Conservation (phyloP, 2,329 filamentous ascomycete genomes). For the Didymella segeticola region DNA sequence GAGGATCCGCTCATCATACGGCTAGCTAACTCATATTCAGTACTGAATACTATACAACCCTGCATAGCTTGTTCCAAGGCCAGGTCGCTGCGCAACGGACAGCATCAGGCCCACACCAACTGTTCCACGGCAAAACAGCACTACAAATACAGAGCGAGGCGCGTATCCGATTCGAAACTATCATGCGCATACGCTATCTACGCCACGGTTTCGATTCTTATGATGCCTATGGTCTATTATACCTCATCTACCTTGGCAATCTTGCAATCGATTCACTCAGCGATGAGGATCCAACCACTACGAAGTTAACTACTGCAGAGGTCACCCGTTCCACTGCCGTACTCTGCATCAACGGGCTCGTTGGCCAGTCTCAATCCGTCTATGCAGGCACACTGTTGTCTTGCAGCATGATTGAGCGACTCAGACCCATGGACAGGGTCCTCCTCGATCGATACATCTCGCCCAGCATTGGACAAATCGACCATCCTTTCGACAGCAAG, state of each 20-base stretch:
- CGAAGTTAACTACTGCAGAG: background rate
- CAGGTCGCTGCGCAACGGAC: background rate
- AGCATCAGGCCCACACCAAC: background rate
- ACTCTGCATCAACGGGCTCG: conserved; percentile 7
- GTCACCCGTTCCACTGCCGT: conserved; percentile 2
- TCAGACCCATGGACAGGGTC: conserved; percentile 1
- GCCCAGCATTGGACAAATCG: background rate
- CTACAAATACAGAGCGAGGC: conserved; percentile 1
- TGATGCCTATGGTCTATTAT: conserved; percentile 7
- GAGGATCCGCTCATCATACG: background rate
- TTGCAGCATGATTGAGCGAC: conserved; percentile 5
- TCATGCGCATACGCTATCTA: conserved; percentile 4
- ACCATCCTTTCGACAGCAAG: conserved; percentile 10
- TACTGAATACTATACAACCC: conserved; percentile 3
- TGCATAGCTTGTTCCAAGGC: conserved; percentile 9
- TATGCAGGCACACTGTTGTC: conserved; percentile 8
- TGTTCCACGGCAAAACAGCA: conserved; percentile 6
- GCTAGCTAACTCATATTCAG: background rate
- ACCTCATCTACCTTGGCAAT: conserved; percentile 11
- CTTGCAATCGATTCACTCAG: conserved; percentile 2
- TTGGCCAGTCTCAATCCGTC: conserved; percentile 1
- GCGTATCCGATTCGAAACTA: conserved; percentile 8
- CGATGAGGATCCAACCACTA: background rate
- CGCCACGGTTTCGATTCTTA: conserved; percentile 8
- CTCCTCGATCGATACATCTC: background rate